Conservation (phyloP, 1,139 yeast species). For the Diutina pseudorugosa region DNA sequence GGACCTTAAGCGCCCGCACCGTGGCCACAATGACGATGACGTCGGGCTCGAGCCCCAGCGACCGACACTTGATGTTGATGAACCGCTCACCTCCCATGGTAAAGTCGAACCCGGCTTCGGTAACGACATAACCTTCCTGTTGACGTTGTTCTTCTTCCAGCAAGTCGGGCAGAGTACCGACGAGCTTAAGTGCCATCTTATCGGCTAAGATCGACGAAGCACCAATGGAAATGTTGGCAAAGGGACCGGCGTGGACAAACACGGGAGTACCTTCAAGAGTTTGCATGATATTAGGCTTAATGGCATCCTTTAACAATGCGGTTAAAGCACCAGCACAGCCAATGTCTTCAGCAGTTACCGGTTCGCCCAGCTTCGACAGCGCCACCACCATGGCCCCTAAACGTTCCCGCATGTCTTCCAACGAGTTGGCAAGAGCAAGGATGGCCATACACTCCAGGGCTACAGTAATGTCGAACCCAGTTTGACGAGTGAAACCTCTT, state of each 20-base stretch:
- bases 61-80: slow-evolving; percentile 90
- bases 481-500: slow-evolving; percentile 76
- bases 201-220: slow-evolving; percentile 94
- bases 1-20: slow-evolving; percentile 91
- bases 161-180: slow-evolving; percentile 40
- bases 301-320: slow-evolving; percentile 91
- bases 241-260: slow-evolving; percentile 96
- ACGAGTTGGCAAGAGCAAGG: slow-evolving; percentile 74
- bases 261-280: slow-evolving; percentile 98
- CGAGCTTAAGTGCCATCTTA: slow-evolving; percentile 86
- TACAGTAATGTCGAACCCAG: slow-evolving; percentile 95
- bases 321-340: slow-evolving; percentile 97
- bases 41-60: slow-evolving; percentile 85
- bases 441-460: slow-evolving; percentile 99
- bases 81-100: slow-evolving; percentile 99
- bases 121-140: slow-evolving; percentile 82
- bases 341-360: slow-evolving; percentile 90
- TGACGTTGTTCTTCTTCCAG: slow-evolving; percentile 39
- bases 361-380: slow-evolving; percentile 67
- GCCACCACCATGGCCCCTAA: slow-evolving; percentile 90
- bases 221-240: slow-evolving; percentile 95
- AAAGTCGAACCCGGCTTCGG: slow-evolving; percentile 98
- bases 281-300: slow-evolving; percentile 96
- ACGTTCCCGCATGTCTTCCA: slow-evolving; percentile 81
- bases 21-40: slow-evolving; percentile 94